These are phyloP conservation scores for Botryotinia convoluta DNA, from an alignment of 2,329 filamentous ascomycete species.

Conservation along the genomic window DNA sequence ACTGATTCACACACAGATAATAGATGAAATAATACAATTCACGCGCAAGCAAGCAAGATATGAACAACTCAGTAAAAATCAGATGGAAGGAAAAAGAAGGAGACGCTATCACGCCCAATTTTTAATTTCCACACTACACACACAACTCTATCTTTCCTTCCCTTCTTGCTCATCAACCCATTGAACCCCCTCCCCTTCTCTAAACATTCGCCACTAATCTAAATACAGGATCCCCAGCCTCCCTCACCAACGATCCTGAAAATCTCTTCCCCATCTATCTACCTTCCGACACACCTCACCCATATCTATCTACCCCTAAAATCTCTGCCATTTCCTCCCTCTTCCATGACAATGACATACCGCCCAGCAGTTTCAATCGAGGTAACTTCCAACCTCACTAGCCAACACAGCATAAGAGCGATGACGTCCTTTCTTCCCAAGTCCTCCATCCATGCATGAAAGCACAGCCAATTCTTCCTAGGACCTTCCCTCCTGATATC, in stretches of 20 bases:
- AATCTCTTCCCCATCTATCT: neutral
- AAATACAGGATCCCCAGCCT: neutral
- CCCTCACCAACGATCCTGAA: neutral
- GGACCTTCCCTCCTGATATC: conserved; percentile 2
- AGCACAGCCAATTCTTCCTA: neutral
- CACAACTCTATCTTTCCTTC: neutral
- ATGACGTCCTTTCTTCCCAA: neutral
- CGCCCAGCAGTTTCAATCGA: neutral
- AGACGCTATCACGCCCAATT: neutral
- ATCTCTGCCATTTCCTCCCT: neutral
- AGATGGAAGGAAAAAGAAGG: neutral
- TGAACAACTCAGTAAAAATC: neutral
- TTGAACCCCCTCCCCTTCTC: neutral
- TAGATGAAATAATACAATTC: neutral
- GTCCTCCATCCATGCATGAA: neutral
- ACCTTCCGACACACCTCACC: neutral
- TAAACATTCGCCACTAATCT: neutral
- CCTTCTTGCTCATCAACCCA: neutral
- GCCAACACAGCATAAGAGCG: neutral
- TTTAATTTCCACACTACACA: neutral
- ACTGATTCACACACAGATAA: neutral
- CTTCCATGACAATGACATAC: neutral
- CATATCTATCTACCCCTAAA: neutral
- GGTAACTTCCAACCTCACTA: neutral
- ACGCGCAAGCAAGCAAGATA: neutral